phyloP scores from a whole-genome alignment of 345 rosid species.

The Salix viminalis region DNA sequence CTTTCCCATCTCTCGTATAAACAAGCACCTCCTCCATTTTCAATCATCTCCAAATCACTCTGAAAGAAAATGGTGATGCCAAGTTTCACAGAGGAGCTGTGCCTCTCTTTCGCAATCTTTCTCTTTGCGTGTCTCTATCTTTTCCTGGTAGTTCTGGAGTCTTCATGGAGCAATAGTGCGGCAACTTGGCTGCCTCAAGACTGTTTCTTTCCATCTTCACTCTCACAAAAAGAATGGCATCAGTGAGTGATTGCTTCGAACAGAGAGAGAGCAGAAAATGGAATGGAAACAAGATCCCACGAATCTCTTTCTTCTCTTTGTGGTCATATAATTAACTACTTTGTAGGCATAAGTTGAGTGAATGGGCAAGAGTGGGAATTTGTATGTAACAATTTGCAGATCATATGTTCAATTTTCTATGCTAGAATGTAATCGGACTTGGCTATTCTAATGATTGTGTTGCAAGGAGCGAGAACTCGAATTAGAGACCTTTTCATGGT shows the following conservation, averaged over 20 bases:
- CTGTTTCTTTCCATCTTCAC: background rate
- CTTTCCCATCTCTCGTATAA: background rate
- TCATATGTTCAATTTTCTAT: too few species aligned
- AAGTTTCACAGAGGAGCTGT: background rate
- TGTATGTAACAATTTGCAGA: too few species aligned
- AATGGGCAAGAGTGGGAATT: background rate
- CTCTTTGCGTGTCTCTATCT: background rate
- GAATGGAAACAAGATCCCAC: background rate
- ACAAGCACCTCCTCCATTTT: background rate
- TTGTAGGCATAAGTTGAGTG: background rate
- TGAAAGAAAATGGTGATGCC: background rate
- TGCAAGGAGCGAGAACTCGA: too few species aligned
- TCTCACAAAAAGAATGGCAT: background rate
- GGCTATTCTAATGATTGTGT: too few species aligned
- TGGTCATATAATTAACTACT: too few species aligned
- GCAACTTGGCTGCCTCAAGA: slow-evolving; percentile 9
- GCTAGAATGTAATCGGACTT: too few species aligned
- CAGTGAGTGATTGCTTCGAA: background rate
- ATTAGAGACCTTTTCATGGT: too few species aligned
- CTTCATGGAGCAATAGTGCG: slow-evolving; percentile 6
- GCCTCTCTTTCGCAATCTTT: slow-evolving; percentile 17
- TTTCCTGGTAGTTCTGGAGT: slow-evolving; percentile 9
- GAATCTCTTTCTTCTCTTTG: background rate
- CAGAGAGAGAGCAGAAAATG: background rate
- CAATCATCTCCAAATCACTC: background rate